Conservation (phyloP, 1,284 basidiomycete genomes). For the Phellinidium pouzarii region DNA sequence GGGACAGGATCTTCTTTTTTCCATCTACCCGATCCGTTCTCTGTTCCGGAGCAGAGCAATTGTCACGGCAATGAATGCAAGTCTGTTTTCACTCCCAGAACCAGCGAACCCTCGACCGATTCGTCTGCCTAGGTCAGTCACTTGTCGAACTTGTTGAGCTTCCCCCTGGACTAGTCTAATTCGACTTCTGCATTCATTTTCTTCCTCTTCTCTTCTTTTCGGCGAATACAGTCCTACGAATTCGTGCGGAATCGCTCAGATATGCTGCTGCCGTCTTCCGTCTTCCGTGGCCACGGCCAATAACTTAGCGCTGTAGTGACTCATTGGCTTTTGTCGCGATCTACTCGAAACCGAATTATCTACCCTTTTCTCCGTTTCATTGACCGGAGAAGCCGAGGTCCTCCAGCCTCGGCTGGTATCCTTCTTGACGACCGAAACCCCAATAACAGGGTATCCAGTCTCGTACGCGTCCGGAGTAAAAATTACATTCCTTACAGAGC, state of each 20-base stretch:
- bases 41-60: not conserved
- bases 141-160: not conserved
- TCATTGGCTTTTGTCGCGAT: slow-evolving; percentile 1
- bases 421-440: slow-evolving; percentile 13
- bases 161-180: not conserved
- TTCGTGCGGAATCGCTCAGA: not conserved
- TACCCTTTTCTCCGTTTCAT: slow-evolving; percentile 11
- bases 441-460: slow-evolving; percentile 1
- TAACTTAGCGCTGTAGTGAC: not conserved
- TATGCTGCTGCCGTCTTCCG: not conserved
- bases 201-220: not conserved
- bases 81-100: not conserved
- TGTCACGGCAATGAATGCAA: slow-evolving; percentile 6
- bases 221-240: not conserved
- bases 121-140: not conserved
- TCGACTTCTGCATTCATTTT: not conserved
- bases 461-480: not conserved
- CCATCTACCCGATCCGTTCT: slow-evolving; percentile 2
- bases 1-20: not conserved
- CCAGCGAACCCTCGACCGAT: not conserved
- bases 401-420: slow-evolving; percentile 9
- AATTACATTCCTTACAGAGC: not conserved
- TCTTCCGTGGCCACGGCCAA: not conserved
- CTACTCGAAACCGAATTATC: slow-evolving; percentile 3
- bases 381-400: slow-evolving; percentile 10